These are phyloP conservation scores for Paraconiothyrium brasiliense DNA, from an alignment of 2,329 filamentous ascomycete genomes.

Conservation along the genomic window DNA sequence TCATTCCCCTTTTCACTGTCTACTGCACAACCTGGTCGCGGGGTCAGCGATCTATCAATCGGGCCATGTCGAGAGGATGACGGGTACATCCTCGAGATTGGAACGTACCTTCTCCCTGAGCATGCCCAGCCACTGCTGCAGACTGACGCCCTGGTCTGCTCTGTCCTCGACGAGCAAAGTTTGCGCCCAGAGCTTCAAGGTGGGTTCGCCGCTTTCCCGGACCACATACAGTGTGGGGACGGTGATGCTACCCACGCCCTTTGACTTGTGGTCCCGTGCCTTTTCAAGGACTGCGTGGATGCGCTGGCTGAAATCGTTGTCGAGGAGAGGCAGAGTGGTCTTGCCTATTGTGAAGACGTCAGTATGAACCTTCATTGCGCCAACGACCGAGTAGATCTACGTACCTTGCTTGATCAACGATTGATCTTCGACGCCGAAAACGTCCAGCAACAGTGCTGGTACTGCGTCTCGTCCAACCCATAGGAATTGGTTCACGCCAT, in stretches of 20 bases:
- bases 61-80: constrained; percentile 33
- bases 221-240: constrained; percentile 93
- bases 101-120: constrained; percentile 89
- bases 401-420: constrained; percentile 79
- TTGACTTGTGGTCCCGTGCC: constrained; percentile 84
- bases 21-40: constrained; percentile 49
- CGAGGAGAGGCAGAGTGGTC: constrained; percentile 82
- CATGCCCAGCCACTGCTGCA: constrained; percentile 91
- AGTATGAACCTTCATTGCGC: background rate
- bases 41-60: constrained; percentile 26
- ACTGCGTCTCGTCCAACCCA: constrained; percentile 96
- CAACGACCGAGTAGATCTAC: background rate
- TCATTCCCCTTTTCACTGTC: background rate
- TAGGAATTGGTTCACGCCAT: constrained; percentile 96
- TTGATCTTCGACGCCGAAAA: constrained; percentile 88
- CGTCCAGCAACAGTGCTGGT: constrained; percentile 85
- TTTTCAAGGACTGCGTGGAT: constrained; percentile 80
- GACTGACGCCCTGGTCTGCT: constrained; percentile 91
- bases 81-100: constrained; percentile 23
- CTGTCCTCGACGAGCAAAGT: constrained; percentile 94
- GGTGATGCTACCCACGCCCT: constrained; percentile 91
- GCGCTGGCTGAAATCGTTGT: constrained; percentile 96
- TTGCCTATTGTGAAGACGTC: constrained; percentile 64
- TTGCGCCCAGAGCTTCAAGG: constrained; percentile 95
- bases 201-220: constrained; percentile 94